Evolutionary conservation across 2,329 filamentous ascomycete species (phyloP).

Genomic region (Talaromyces verruculosus): DNA sequence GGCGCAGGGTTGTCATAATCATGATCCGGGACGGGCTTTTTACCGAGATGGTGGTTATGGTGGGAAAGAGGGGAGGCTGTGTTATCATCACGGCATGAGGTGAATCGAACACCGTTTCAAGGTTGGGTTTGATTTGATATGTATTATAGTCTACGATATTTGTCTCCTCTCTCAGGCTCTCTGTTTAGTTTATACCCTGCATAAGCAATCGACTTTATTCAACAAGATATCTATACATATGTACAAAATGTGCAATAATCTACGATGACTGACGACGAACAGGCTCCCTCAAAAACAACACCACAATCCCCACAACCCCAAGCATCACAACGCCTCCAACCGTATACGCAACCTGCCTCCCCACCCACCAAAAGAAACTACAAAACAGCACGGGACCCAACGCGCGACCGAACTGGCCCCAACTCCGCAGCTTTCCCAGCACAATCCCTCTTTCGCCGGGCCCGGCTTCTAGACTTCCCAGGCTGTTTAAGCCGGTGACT

Average conservation of each 20-base stretch:
- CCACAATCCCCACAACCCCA: constrained; percentile 68
- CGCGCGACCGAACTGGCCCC: constrained; percentile 83
- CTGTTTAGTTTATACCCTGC: constrained; percentile 5
- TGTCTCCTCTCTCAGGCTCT: constrained; percentile 1
- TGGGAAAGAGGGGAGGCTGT: not conserved
- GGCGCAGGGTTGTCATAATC: constrained; percentile 28
- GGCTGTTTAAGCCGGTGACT: constrained; percentile 86
- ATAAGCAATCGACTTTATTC: not conserved
- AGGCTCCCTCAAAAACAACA: constrained; percentile 62
- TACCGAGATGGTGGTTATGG: not conserved
- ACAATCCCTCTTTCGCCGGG: constrained; percentile 81
- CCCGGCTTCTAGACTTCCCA: constrained; percentile 85
- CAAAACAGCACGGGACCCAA: constrained; percentile 89
- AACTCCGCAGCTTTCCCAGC: constrained; percentile 75
- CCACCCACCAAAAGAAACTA: constrained; percentile 97
- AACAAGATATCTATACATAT: not conserved
- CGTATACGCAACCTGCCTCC: constrained; percentile 78
- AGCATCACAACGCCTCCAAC: constrained; percentile 79
- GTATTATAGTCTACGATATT: constrained; percentile 1
- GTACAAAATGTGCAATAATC: not conserved
- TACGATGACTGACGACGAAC: not conserved
- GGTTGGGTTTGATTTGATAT: not conserved
- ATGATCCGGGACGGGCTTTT: not conserved
- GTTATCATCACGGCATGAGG: not conserved
- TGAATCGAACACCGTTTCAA: not conserved